Percentiles rank a stretch among this genome's conserved stretches.
These are phyloP conservation scores for Suhomyces bokatorum DNA, from an alignment of 1,139 yeast species.

Conservation along the genomic window DNA sequence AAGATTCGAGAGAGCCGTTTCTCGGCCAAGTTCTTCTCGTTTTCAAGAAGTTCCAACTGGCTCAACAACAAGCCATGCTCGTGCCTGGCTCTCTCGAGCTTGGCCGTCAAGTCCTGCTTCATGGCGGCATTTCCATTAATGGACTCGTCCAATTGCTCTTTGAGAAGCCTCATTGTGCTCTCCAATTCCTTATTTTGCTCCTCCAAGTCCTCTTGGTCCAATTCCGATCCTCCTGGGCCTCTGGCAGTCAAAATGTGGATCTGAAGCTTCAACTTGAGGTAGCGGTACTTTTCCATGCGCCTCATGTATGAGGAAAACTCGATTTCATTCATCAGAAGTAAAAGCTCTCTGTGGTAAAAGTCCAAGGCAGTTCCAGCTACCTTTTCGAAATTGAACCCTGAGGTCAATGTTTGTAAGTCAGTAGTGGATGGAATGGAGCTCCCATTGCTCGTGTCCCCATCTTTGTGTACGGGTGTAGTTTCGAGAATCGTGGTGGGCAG, in stretches of 20 bases:
- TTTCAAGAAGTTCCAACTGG: neutral
- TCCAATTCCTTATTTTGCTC: slow-evolving; percentile 8
- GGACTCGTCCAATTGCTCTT: neutral
- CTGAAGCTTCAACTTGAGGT: slow-evolving; percentile 35
- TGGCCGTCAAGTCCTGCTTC: slow-evolving; percentile 6
- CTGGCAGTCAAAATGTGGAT: slow-evolving; percentile 14
- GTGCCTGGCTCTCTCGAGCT: slow-evolving; percentile 14
- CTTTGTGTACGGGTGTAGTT: slow-evolving; percentile 24
- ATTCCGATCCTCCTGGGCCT: neutral
- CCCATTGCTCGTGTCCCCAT: slow-evolving; percentile 7
- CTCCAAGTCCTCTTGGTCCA: slow-evolving; percentile 8
- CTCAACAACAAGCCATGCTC: slow-evolving; percentile 16
- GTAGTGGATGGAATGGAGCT: slow-evolving; percentile 2
- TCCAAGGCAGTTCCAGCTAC: slow-evolving; percentile 31
- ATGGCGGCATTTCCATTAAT: neutral
- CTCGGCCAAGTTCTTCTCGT: neutral
- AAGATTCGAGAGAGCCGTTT: neutral
- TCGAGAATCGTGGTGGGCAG: slow-evolving; percentile 30
- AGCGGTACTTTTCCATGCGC: slow-evolving; percentile 50
- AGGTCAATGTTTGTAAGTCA: neutral
- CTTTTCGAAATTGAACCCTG: neutral
- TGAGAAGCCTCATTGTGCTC: neutral
- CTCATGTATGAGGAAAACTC: slow-evolving; percentile 61
- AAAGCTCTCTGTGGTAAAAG: slow-evolving; percentile 58
- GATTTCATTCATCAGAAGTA: slow-evolving; percentile 60